Conservation (phyloP, 805 yeast genomes). For the Starmerella powellii region DNA sequence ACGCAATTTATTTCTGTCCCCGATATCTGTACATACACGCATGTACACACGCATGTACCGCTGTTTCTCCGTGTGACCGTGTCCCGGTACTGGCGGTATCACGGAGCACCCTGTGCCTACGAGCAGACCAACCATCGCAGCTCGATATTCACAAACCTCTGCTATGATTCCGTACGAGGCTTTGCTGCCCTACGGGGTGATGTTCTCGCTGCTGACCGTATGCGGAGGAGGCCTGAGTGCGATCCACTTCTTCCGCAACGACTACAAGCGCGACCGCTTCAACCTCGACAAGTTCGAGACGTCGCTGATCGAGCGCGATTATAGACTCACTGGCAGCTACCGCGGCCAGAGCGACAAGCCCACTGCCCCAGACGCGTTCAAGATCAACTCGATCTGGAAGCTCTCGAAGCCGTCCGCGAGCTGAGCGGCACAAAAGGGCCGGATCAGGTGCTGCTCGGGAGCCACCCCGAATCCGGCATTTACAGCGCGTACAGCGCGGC, state of each 20-base stretch:
- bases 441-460: background rate
- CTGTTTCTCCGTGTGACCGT: no score
- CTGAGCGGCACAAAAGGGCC: conserved; percentile 4
- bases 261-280: conserved; percentile 42
- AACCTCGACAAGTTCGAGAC: conserved; percentile 45
- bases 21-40: no score
- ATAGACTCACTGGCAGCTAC: conserved; percentile 58
- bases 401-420: conserved; percentile 19
- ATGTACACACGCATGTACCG: no score
- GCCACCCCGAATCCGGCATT: background rate
- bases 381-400: conserved; percentile 47
- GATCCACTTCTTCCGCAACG: conserved; percentile 36
- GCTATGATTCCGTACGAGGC: conserved; percentile 60
- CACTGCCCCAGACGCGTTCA: conserved; percentile 65
- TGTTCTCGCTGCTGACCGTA: conserved; percentile 38
- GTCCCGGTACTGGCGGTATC: no score
- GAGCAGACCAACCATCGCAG: background rate
- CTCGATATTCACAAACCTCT: background rate
- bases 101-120: no score
- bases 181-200: conserved; percentile 47
- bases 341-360: conserved; percentile 59
- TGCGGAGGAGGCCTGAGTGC: conserved; percentile 43
- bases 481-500: no score
- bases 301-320: conserved; percentile 54
- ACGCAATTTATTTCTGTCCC: no score